Conservation (phyloP, 2,329 filamentous ascomycete species). For the Cadophora sp. region DNA sequence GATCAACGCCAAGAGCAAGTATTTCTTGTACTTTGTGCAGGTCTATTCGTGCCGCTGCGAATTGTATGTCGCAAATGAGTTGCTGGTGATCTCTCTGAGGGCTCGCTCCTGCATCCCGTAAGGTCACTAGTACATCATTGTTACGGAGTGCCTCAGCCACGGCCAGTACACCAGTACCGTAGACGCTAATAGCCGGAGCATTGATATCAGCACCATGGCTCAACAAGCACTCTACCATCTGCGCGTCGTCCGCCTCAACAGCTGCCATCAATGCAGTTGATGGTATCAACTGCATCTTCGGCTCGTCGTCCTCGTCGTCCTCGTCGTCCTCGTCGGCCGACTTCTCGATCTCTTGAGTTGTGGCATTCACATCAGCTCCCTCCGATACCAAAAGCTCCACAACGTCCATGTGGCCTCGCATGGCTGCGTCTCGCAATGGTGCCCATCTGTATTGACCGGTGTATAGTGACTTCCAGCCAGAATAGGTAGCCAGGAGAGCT, state of each 20-base stretch:
- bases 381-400: slow-evolving; percentile 10
- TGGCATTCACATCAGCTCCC: slow-evolving; percentile 19
- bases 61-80: neutral
- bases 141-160: neutral
- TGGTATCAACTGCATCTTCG: neutral
- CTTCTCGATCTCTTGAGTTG: neutral
- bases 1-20: neutral
- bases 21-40: neutral
- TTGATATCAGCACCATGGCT: neutral
- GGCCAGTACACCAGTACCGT: neutral
- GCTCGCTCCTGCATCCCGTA: neutral
- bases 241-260: neutral
- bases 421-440: slow-evolving; percentile 6
- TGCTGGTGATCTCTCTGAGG: neutral
- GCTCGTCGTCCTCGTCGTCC: neutral
- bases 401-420: slow-evolving; percentile 15
- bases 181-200: neutral
- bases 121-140: neutral
- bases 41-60: neutral
- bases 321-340: no score
- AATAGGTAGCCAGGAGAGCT: slow-evolving; percentile 41
- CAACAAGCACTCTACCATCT: neutral
- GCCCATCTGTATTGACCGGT: neutral
- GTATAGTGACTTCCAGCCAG: slow-evolving; percentile 27
- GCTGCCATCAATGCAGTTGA: slow-evolving; percentile 11